These are phyloP conservation scores for Oryza officinalis DNA, from an alignment of 176 grass and related monocot genomes.

Conservation along the genomic window DNA sequence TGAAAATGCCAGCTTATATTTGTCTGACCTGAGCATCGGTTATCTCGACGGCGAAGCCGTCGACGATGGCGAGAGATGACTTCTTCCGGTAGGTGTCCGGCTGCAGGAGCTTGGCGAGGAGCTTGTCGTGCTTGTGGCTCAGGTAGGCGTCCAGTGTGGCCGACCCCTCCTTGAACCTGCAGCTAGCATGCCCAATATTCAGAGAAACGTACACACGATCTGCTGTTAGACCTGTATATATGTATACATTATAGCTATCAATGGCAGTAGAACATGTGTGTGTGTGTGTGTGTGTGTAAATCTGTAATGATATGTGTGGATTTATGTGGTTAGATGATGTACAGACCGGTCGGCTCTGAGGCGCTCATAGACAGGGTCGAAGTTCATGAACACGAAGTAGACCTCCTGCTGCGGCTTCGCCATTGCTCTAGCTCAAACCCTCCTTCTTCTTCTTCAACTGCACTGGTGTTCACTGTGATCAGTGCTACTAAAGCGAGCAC, in stretches of 20 bases:
- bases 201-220: neutral
- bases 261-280: neutral
- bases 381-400: constrained; percentile 99
- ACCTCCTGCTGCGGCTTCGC: constrained; percentile 70
- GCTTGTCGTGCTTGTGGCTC: constrained; percentile 84
- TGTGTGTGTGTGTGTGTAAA: neutral
- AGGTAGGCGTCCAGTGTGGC: constrained; percentile 76
- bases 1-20: neutral
- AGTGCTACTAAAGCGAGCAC: neutral
- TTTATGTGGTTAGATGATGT: neutral
- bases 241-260: too few relatives aligned
- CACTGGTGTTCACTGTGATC: neutral
- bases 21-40: constrained; percentile 65
- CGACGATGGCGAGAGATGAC: constrained; percentile 89
- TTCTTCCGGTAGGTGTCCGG: constrained; percentile 71
- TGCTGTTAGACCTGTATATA: neutral
- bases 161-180: constrained; percentile 79
- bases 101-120: constrained; percentile 68
- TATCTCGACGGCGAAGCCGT: constrained; percentile 93
- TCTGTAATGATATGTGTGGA: neutral
- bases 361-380: constrained; percentile 82
- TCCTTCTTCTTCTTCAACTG: neutral
- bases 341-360: constrained; percentile 68
- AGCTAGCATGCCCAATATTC: neutral
- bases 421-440: constrained; percentile 37